These are phyloP conservation scores for Dissoconium aciculare DNA, from an alignment of 2,329 filamentous ascomycete genomes.

Conservation along the genomic window DNA sequence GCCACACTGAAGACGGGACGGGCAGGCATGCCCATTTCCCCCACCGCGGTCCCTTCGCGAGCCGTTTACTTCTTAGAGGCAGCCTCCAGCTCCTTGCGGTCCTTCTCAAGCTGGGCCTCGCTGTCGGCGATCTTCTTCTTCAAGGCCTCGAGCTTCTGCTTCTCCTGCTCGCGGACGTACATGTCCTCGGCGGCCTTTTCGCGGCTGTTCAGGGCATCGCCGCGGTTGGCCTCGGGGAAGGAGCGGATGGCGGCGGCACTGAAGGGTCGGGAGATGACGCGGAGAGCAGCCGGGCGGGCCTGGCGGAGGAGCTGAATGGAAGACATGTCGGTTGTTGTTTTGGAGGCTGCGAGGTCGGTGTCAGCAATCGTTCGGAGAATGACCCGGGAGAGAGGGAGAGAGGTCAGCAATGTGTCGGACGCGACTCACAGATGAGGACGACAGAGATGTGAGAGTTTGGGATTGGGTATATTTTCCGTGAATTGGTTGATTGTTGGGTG, in stretches of 20 bases:
- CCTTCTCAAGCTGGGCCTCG: slow-evolving; percentile 18
- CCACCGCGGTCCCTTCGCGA: too few relatives aligned
- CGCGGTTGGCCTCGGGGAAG: slow-evolving; percentile 31
- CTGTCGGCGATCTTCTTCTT: slow-evolving; percentile 23
- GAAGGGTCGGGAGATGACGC: slow-evolving; percentile 26
- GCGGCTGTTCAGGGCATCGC: slow-evolving; percentile 84
- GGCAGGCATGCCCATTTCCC: too few relatives aligned
- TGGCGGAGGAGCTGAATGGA: slow-evolving; percentile 25
- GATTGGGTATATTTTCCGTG: too few relatives aligned
- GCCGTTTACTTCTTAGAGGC: slow-evolving; percentile 6
- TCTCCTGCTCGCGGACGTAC: slow-evolving; percentile 75
- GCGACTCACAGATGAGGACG: too few relatives aligned
- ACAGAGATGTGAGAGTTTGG: too few relatives aligned
- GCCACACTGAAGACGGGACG: too few relatives aligned
- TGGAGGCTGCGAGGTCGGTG: too few relatives aligned
- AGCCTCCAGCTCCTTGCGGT: slow-evolving; percentile 18
- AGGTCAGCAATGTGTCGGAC: too few relatives aligned
- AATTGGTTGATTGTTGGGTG: too few relatives aligned
- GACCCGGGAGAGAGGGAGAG: too few relatives aligned
- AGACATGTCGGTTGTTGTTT: slow-evolving; percentile 13
- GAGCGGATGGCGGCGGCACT: slow-evolving; percentile 29
- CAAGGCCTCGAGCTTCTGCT: slow-evolving; percentile 50
- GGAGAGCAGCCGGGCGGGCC: slow-evolving; percentile 25
- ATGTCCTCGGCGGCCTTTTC: slow-evolving; percentile 76
- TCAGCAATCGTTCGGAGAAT: too few relatives aligned